Base-by-base conservation (phyloP, 2,329 filamentous ascomycete species). In the Aspergillus unguis region DNA sequence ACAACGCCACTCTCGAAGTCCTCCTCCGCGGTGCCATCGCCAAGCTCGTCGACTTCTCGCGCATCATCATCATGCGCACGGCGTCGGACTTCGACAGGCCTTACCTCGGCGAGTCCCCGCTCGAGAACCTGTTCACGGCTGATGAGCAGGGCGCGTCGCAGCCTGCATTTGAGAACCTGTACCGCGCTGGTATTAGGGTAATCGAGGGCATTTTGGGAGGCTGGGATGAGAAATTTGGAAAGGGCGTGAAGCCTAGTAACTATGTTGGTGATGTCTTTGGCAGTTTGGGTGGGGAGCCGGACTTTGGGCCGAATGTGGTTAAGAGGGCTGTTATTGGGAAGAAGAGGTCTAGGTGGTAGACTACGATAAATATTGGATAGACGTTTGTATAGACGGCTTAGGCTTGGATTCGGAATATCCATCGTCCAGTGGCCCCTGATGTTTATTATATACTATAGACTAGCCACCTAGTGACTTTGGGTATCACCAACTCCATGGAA, bases 251-350 rank as follows among this genome's bases (percentile, higher is more conserved):
- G 55, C 71, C 85, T 0, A 72, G 65, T 1, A 88, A 88, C 62
- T 90, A 90, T 61, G 71, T 89, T 35, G 86, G 86, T 5, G 85
- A 88, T 63, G 85, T 90, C 49, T 85, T 88, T 58, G 86, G 85
- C 10, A 85, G 80, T 7, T 70, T 90, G 3, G 85, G 85, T 1
- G 85, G 85, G 1, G 66, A 70, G 37, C 85, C 85, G 0, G 83
- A 87, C 64, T 88, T 87, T 67, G 85, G 85, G 0, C 66, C 27
- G 26, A 37, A 23, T 10, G 48, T 45, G 3, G 40, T n/a, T 2
- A 50, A 50, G 48, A 44, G 40, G 48, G 47, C n/a, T 7, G 6
- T 44, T 9, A 8, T 9, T 11, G 44, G 26, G 25, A 26, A 28
- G 27, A 31, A 27, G 35, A 26, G 32, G n/a, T 23, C 7, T 1